Evolutionary conservation across 495 filamentous ascomycete species (phyloP), one percentile per base, ranked within the genome.

Genomic region (Peziza echinospora): DNA sequence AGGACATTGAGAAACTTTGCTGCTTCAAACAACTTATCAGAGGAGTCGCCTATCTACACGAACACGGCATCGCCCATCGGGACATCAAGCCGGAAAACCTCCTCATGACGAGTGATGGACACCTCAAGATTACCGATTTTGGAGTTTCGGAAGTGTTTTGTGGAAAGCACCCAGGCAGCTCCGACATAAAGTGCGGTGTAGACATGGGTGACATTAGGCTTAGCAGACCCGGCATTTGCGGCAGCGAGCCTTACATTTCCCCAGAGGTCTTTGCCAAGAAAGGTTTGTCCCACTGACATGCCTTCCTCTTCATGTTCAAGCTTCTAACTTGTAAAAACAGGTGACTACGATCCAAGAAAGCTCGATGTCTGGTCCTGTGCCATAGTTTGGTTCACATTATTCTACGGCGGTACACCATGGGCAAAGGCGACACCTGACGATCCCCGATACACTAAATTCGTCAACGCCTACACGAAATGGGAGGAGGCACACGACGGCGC

Each of bases 11-110:
- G 47, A 70, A 72, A 39, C 57, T 76, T 10, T 89, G 82, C 60
- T 64, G 85, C 48, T 84, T 84, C 68, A 85, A 85, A 65, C 80
- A 85, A 61, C 65, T 85, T 17, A 61, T 83, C 30, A 73, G 74
- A 37, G 79, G 78, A 19, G 66, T 82, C 41, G 67, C 72, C 46
- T 80, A 82, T 52, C 62, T 84, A 26, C 79, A 84, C 58, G 62
- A 63, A 44, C 70, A 78, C 51, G 80, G 79, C 39, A 77, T 83
- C 52, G 80, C 79, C 21, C 80, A 84, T 53, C 74, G 80, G n/a
- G 82, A 87, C 57, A 72, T 84, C 64, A 87, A 85, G 60, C 68
- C 77, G 7, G 82, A 85, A 59, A 85, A 85, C 55, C 64, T 85
- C 21, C 66, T 87, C 45, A 64, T 87, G 44, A 75, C 69, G 1